phyloP scores from a whole-genome alignment of 495 filamentous ascomycete genomes.

The Alectoria sarmentosa region DNA sequence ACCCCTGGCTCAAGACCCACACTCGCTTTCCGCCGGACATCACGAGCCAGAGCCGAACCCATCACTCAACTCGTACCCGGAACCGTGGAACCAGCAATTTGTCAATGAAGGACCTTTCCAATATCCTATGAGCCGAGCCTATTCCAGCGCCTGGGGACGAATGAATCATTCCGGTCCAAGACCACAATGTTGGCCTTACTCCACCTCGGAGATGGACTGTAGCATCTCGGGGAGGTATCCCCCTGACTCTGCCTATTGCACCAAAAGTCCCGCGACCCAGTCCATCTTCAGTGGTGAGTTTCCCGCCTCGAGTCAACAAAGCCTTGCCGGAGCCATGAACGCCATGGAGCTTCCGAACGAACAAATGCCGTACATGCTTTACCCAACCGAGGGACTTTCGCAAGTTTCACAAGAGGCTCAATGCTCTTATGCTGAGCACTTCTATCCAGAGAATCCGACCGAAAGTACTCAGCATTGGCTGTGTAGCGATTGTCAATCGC shows the following conservation, averaged over 20 bases:
- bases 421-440: constrained; percentile 9
- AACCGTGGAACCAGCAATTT: constrained; percentile 20
- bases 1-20: constrained; percentile 6
- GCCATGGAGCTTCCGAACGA: constrained; percentile 19
- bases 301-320: constrained; percentile 32
- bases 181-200: constrained; percentile 2
- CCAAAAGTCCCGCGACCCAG: constrained; percentile 38
- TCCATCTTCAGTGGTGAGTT: constrained; percentile 41
- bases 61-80: constrained; percentile 18
- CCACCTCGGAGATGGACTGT: constrained; percentile 49
- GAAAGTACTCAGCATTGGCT: constrained; percentile 13
- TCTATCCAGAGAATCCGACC: constrained; percentile 3
- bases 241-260: constrained; percentile 61
- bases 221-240: constrained; percentile 41
- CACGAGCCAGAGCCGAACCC: constrained; percentile 6
- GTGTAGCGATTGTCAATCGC: constrained; percentile 4
- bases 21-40: constrained; percentile 7
- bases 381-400: neutral
- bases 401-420: constrained; percentile 16
- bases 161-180: neutral
- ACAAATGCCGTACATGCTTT: constrained; percentile 17
- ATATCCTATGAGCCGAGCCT: neutral
- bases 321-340: constrained; percentile 30
- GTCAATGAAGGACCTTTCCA: constrained; percentile 8
- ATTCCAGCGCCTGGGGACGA: neutral